These are phyloP conservation scores for Sequoia sempervirens DNA, from an alignment of 75 land plant species.

Conservation along the genomic window DNA sequence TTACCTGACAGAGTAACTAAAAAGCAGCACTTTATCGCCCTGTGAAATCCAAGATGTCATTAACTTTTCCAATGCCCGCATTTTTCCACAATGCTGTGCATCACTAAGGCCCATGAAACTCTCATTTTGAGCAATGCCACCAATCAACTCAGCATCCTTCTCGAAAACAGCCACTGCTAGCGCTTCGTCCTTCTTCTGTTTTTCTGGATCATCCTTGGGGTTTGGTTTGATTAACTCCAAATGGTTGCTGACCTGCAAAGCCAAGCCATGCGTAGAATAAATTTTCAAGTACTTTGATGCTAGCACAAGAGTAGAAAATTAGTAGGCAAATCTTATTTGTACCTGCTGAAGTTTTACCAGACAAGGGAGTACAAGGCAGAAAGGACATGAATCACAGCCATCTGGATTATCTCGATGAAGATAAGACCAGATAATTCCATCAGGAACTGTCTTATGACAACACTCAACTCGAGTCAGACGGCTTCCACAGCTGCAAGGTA, in stretches of 20 bases:
- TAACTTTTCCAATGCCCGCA: constrained; percentile 78
- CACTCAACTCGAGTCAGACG: constrained; percentile 79
- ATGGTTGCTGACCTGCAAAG: constrained; percentile 85
- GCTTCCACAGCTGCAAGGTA: constrained; percentile 91
- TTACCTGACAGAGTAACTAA: constrained; percentile 97
- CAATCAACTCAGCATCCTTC: constrained; percentile 68
- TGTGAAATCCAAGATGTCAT: constrained; percentile 57
- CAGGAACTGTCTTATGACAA: constrained; percentile 68
- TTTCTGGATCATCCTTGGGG: constrained; percentile 75
- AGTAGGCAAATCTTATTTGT: background rate
- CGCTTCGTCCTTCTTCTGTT: constrained; percentile 76
- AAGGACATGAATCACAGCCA: constrained; percentile 95
- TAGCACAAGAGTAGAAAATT: background rate
- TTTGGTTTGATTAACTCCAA: constrained; percentile 92
- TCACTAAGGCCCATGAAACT: constrained; percentile 91
- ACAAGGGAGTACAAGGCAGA: constrained; percentile 89
- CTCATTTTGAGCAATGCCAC: constrained; percentile 70
- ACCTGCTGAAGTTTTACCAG: constrained; percentile 98
- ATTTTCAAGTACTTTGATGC: background rate
- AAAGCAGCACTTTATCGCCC: constrained; percentile 91
- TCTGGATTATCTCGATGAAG: constrained; percentile 75
- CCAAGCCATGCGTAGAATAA: constrained; percentile 6
- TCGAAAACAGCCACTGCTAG: constrained; percentile 77
- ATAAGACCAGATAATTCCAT: constrained; percentile 91
- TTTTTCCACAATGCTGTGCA: constrained; percentile 88